These are phyloP conservation scores for Pseudocercospora fijiensis DNA, from an alignment of 2,329 filamentous ascomycete genomes.

Conservation along the genomic window DNA sequence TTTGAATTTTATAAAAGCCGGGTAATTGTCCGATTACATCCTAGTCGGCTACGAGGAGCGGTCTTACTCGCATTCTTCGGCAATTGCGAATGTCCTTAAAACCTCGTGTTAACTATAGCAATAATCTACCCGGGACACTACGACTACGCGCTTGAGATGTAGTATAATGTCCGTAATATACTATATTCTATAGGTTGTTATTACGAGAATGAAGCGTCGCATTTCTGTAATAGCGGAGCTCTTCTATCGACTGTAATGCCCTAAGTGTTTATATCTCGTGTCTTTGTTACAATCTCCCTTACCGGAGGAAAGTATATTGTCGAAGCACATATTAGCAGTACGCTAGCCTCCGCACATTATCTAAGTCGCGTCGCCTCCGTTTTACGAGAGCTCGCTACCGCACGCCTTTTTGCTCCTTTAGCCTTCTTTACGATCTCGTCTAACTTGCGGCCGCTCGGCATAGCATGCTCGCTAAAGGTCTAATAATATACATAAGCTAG, in stretches of 20 bases:
- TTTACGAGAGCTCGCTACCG: slow-evolving; percentile 9
- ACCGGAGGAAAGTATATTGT: background rate
- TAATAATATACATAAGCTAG: too few species aligned
- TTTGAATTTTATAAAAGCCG: too few species aligned
- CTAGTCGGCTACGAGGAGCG: slow-evolving; percentile 15
- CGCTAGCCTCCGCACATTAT: slow-evolving; percentile 1
- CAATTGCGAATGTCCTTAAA: slow-evolving; percentile 14
- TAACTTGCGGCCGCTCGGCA: background rate
- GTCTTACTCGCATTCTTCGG: slow-evolving; percentile 7
- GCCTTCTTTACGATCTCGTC: background rate
- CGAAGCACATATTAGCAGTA: slow-evolving; percentile 10
- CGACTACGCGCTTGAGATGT: background rate
- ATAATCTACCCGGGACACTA: background rate
- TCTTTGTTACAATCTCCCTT: background rate
- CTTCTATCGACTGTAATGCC: background rate
- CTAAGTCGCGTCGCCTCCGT: background rate
- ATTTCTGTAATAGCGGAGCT: background rate
- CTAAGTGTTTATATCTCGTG: background rate
- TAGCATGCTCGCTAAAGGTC: too few species aligned
- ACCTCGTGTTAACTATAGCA: background rate
- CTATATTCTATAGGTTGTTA: background rate
- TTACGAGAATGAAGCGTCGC: background rate
- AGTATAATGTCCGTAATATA: background rate
- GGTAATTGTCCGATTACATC: slow-evolving; percentile 5
- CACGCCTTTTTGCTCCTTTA: slow-evolving; percentile 14